These are phyloP conservation scores for Staphylotrichum tortipilum DNA, from an alignment of 495 filamentous ascomycete species.

Conservation along the genomic window DNA sequence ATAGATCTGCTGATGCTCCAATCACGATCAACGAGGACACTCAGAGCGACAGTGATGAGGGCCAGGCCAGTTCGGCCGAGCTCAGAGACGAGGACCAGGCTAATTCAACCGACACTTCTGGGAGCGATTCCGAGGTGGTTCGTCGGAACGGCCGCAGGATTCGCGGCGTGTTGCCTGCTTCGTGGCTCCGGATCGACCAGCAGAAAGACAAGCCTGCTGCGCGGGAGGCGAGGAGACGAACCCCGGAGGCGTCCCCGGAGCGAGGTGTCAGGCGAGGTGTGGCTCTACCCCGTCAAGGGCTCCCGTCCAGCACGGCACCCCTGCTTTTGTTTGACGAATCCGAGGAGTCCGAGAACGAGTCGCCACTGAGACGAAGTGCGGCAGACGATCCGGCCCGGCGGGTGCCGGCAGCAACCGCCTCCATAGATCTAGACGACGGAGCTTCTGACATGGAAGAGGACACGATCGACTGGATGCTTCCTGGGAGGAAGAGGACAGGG, in stretches of 20 bases:
- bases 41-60: slow-evolving; percentile 11
- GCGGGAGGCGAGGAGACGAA: slow-evolving; percentile 33
- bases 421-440: slow-evolving; percentile 24
- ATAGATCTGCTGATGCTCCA: neutral
- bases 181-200: slow-evolving; percentile 72
- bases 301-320: slow-evolving; percentile 11
- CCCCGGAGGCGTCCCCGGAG: slow-evolving; percentile 26
- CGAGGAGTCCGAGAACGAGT: slow-evolving; percentile 30
- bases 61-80: slow-evolving; percentile 3
- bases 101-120: slow-evolving; percentile 13
- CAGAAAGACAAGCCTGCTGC: slow-evolving; percentile 23
- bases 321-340: slow-evolving; percentile 43
- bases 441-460: slow-evolving; percentile 45
- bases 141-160: slow-evolving; percentile 47
- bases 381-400: neutral
- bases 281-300: slow-evolving; percentile 33
- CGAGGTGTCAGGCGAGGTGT: slow-evolving; percentile 45
- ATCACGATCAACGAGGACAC: slow-evolving; percentile 14
- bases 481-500: slow-evolving; percentile 26
- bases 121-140: slow-evolving; percentile 38
- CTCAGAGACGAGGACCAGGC: slow-evolving; percentile 11
- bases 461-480: slow-evolving; percentile 46
- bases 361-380: neutral
- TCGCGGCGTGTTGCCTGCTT: slow-evolving; percentile 82
- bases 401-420: slow-evolving; percentile 2